A percentile compares a stretch with the other conserved stretches of the same genome.
phyloP scores from a whole-genome alignment of 192 early-diverging fungal species.

The Coemansia biformis region DNA sequence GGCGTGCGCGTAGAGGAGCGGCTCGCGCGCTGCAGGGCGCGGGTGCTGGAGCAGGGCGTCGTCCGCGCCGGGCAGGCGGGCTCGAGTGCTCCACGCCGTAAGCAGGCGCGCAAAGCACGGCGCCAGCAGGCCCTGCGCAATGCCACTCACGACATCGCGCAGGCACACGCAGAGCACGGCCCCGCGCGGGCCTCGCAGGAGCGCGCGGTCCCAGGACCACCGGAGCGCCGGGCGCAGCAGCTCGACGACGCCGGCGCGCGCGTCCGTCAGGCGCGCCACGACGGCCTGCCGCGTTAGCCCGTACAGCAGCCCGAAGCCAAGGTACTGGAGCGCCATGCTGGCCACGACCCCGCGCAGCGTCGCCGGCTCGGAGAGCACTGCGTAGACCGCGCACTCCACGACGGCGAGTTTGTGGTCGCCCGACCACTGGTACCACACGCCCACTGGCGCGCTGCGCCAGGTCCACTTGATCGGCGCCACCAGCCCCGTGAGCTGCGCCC shows the following conservation, averaged over 20 bases:
- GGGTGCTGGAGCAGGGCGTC: too few relatives aligned
- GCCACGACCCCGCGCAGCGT: not conserved
- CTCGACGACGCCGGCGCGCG: not conserved
- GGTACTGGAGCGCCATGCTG: constrained; percentile 21
- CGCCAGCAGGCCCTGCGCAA: constrained; percentile 2
- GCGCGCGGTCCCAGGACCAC: constrained; percentile 20
- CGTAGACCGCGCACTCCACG: not conserved
- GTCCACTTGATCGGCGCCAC: not conserved
- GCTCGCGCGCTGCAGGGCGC: too few relatives aligned
- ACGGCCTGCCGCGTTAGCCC: constrained; percentile 29
- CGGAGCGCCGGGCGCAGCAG: not conserved
- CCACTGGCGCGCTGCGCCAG: constrained; percentile 10
- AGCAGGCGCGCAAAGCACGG: constrained; percentile 1
- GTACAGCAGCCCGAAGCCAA: constrained; percentile 19
- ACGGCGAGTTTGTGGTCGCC: constrained; percentile 12
- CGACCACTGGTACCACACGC: constrained; percentile 18
- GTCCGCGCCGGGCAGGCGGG: too few relatives aligned
- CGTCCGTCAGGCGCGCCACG: constrained; percentile 8
- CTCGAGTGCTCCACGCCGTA: too few relatives aligned
- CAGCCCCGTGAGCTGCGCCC: not conserved
- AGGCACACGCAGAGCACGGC: constrained; percentile 19
- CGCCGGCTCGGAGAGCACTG: not conserved
- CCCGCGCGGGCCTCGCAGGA: constrained; percentile 17
- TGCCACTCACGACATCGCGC: constrained; percentile 20
- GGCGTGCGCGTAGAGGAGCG: constrained; percentile 14